Base-by-base conservation (phyloP, 2,329 filamentous ascomycete genomes). In the Lecanicillium sp. region DNA sequence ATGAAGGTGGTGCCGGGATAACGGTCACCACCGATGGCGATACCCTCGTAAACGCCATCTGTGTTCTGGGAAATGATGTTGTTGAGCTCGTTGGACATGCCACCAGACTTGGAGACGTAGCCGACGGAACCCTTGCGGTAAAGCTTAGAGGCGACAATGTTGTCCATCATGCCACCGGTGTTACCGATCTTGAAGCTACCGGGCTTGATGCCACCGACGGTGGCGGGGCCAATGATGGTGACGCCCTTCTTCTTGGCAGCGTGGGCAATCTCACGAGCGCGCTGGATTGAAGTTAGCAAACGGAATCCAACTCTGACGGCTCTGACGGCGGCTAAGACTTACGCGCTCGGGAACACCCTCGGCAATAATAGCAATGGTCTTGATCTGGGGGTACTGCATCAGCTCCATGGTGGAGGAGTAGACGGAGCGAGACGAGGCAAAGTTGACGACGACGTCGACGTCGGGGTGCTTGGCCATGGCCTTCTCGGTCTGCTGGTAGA, bases 131-230 rank as follows among this genome's bases (percentile, higher is more conserved):
- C 93, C 76, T 93, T 93, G 73, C 93, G 91, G 84, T 98, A 98
- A 53, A 98, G 88, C 84, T 98, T 98, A 69, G 93, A 97, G 60
- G 93, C 90, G 56, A 98, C 93, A 64, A 98, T 98, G 83, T 98
- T 98, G 82, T 98, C 93, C 93, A 98, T 98, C 93, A 98, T 98
- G 73, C 93, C 93, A 81, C 93, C 93, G 63, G 93, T 98, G 82
- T 98, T 98, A 70, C 93, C 93, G 58, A 98, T 98, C 83, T 97
- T 98, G 87, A 91, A 98, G 69, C 87, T 88, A 70, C 93, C 93
- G 54, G 93, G 93, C 83, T 97, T 98, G 77, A 98, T 97, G 64
- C 93, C 93, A 82, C 93, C 93, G 55, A 98, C 93, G 49, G 93
- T 98, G 62, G 93, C 93, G 56, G 93, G 93, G 57, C 93, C 93